Conservation (phyloP, 116 monocot genomes). For the Zostera marina region DNA sequence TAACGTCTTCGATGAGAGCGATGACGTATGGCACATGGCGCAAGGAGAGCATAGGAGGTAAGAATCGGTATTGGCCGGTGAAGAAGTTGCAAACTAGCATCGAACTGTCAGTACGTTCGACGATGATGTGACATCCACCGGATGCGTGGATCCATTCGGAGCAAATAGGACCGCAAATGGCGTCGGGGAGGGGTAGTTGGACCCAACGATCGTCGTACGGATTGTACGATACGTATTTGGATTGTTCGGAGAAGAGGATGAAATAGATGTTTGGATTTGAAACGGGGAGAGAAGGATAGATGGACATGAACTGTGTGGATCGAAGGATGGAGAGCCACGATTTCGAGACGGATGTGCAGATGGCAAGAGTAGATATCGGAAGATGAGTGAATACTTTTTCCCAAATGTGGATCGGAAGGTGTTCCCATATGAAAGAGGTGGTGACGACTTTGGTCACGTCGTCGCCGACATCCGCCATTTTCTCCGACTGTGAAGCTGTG, state of each 20-base stretch:
- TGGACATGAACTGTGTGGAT: slow-evolving; percentile 14
- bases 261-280: slow-evolving; percentile 8
- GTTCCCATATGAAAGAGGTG: slow-evolving; percentile 5
- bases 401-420: slow-evolving; percentile 18
- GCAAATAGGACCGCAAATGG: neutral
- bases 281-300: slow-evolving; percentile 4
- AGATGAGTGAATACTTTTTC: slow-evolving; percentile 23
- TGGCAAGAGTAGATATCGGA: slow-evolving; percentile 16
- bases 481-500: neutral
- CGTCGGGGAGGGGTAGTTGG: neutral
- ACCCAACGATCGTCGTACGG: slow-evolving; percentile 10
- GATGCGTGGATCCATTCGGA: slow-evolving; percentile 4
- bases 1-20: slow-evolving; percentile 13
- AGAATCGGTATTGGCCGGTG: neutral
- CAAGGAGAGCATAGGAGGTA: slow-evolving; percentile 4
- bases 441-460: neutral
- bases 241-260: slow-evolving; percentile 6
- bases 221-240: slow-evolving; percentile 4
- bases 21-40: slow-evolving; percentile 10
- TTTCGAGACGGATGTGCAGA: slow-evolving; percentile 13
- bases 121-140: slow-evolving; percentile 3
- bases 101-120: neutral
- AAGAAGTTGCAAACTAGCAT: slow-evolving; percentile 8
- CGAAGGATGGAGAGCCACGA: slow-evolving; percentile 8
- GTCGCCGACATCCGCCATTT: neutral